phyloP scores from a whole-genome alignment of 2,329 filamentous ascomycete genomes.

The Pyrenophora teres region DNA sequence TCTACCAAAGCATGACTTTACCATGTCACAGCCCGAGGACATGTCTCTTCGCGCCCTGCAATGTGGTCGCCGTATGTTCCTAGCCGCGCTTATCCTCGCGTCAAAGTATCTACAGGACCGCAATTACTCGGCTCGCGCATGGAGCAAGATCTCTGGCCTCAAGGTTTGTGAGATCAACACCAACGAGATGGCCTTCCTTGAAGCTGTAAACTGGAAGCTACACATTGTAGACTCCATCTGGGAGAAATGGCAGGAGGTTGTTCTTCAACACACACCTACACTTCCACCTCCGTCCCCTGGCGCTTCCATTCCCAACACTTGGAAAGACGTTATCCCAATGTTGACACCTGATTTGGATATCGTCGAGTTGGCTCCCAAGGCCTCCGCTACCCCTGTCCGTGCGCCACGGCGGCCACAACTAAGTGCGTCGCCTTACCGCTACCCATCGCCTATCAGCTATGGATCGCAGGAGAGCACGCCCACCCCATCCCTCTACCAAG shows the following conservation, averaged over 20 bases:
- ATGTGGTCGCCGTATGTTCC: slow-evolving; percentile 96
- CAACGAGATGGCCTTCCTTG: slow-evolving; percentile 90
- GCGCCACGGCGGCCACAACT: slow-evolving; percentile 31
- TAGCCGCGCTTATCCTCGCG: slow-evolving; percentile 89
- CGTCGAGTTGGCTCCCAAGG: slow-evolving; percentile 47
- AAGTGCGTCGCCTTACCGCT: slow-evolving; percentile 29
- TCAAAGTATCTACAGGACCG: slow-evolving; percentile 98
- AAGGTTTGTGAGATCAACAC: slow-evolving; percentile 93
- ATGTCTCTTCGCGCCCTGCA: slow-evolving; percentile 80
- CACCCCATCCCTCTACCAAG: slow-evolving; percentile 48
- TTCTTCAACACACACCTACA: slow-evolving; percentile 78
- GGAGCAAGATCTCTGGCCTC: slow-evolving; percentile 99
- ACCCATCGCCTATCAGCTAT: slow-evolving; percentile 29
- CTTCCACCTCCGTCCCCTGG: slow-evolving; percentile 50
- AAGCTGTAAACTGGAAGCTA: slow-evolving; percentile 90
- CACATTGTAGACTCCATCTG: slow-evolving; percentile 90
- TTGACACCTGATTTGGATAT: slow-evolving; percentile 63
- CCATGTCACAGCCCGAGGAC: slow-evolving; percentile 80
- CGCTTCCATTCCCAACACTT: slow-evolving; percentile 45
- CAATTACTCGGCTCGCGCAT: slow-evolving; percentile 95
- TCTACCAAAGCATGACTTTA: slow-evolving; percentile 82
- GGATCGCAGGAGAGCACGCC: slow-evolving; percentile 51
- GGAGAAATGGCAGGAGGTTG: slow-evolving; percentile 91
- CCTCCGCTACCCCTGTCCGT: slow-evolving; percentile 34
- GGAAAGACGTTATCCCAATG: slow-evolving; percentile 58